phyloP scores from a whole-genome alignment of 805 yeast genomes.

The Citeromyces matritensis region DNA sequence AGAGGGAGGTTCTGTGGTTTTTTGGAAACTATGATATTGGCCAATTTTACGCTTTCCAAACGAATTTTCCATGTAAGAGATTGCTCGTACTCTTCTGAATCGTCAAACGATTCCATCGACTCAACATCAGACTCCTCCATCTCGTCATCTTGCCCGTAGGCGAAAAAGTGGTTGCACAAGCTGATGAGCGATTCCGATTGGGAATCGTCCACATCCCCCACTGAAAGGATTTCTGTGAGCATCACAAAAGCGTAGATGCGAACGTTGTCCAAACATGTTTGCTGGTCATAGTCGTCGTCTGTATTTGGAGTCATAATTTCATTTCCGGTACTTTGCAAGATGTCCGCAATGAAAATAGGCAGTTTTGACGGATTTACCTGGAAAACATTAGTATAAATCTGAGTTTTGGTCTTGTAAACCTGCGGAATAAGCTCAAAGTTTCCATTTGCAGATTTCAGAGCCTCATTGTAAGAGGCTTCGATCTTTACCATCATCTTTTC shows the following conservation, averaged over 20 bases:
- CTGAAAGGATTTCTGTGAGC: background rate
- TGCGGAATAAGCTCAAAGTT: no score
- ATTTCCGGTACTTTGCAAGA: background rate
- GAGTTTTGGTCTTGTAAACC: no score
- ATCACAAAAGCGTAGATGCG: slow-evolving; percentile 2
- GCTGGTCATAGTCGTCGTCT: slow-evolving; percentile 6
- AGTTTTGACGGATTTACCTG: slow-evolving; percentile 1
- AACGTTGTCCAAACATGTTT: slow-evolving; percentile 10
- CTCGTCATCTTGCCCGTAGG: slow-evolving; percentile 17
- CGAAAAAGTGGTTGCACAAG: slow-evolving; percentile 1
- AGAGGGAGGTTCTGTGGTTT: no score
- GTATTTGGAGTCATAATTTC: slow-evolving; percentile 7
- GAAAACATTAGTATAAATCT: background rate
- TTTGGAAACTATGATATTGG: no score
- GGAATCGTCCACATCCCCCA: background rate
- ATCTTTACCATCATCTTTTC: slow-evolving; percentile 6
- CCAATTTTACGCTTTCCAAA: no score
- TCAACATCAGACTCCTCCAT: slow-evolving; percentile 9
- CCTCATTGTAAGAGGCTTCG: background rate
- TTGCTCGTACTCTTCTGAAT: slow-evolving; percentile 11
- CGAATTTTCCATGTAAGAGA: slow-evolving; percentile 9
- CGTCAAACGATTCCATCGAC: slow-evolving; percentile 10
- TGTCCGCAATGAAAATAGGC: background rate
- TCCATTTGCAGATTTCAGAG: no score
- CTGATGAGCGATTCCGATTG: no score